Base-by-base conservation (phyloP, 2,329 filamentous ascomycete genomes). In the Diaporthe australafricana region DNA sequence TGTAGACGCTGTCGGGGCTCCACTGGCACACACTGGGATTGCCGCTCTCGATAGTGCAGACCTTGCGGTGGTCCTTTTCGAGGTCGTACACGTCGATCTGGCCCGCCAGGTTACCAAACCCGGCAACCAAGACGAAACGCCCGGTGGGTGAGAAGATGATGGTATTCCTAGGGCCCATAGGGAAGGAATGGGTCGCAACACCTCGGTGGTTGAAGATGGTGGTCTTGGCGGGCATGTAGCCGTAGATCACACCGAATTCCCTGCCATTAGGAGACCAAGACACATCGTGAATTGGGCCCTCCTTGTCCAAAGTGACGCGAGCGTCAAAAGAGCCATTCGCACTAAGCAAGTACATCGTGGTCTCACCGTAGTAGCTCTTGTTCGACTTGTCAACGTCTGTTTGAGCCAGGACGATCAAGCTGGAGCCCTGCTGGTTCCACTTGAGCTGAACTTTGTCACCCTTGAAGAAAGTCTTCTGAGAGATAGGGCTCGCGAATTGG, bases 281-380 rank as follows among this genome's bases (percentile, higher is more conserved):
- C 6, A 87, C 84, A 71, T 88, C 81, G 14, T 86, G 80, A 4
- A 78, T 86, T 5, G 78, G 78, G 70, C 84, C 86, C 71, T 83
- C 81, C 32, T 80, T 77, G n/a, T 77, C 68, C 16, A 80, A 74
- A 75, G 93, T 90, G 76, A 99, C 92, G 77, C 96, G 92, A 72
- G 96, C 96, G 83, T 99, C 96, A 79, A 98, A 97, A 60, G 92
- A 91, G 74, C 95, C 96, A 79, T 93, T 97, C 75, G 95, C 93
- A 82, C 94, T 98, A 75, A 99, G 89, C 77, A 99, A 89, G 84
- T 98, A 98, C 80, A 99, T 91, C 75, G 94, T 98, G 12, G 96
- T 98, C 86, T 99, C 96, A 80, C 96, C 96, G 78, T 99, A 99
- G 86, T 99, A 99, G 84, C 94, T 98, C 90, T 98, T 98, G 84